Evolutionary conservation across 768 basidiomycete species (phyloP), one percentile per base, ranked within the genome.

Genomic region (Pilatotrama ljubarskyi): DNA sequence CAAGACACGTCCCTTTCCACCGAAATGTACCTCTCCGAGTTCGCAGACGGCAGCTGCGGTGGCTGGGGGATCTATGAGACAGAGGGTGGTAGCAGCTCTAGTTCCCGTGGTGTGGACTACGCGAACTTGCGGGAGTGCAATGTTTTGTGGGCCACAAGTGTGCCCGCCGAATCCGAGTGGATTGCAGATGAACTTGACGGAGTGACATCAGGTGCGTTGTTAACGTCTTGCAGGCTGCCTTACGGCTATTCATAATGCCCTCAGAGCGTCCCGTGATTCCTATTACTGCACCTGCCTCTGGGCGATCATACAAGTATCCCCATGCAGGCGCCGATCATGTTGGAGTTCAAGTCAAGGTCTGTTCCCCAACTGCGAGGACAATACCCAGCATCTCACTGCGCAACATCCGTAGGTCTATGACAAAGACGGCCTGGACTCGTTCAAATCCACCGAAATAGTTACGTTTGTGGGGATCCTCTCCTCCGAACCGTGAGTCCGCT

Each of bases 1-100:
- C 92, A 94, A 70, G 91, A 93, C 68, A 91, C 90, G 2, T 90
- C 90, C 2, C 69, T 81, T 17, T 84, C 87, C 5, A 82, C 83
- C 0, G 88, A 92, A 68, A 77, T 94, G 62, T 93, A 93, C 71
- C 75, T 90, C 41, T 80, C 84, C 2, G 77, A 68, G 41, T 71
- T 76, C 24, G 56, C 68, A 42, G 70, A 75, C 36, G 78, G 76
- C 1, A 68, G 67, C 42, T 84, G 81, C 56, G 90, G 88, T 25
- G 91, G 91, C n/a, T 93, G 91, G 91, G 91, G 89, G 6, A 72
- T 89, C 24, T 70, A 64, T 47, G 62, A 61, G 55, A 47, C 61
- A 18, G 46, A 64, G 11, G 69, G 72, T 24, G 70, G 72, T 42
- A 65, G 68, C n/a, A 54, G 61, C 41, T 55, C 61, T 0, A 50